These are phyloP conservation scores for Macrophomina phaseolina DNA, from an alignment of 2,329 filamentous ascomycete species.

Conservation along the genomic window DNA sequence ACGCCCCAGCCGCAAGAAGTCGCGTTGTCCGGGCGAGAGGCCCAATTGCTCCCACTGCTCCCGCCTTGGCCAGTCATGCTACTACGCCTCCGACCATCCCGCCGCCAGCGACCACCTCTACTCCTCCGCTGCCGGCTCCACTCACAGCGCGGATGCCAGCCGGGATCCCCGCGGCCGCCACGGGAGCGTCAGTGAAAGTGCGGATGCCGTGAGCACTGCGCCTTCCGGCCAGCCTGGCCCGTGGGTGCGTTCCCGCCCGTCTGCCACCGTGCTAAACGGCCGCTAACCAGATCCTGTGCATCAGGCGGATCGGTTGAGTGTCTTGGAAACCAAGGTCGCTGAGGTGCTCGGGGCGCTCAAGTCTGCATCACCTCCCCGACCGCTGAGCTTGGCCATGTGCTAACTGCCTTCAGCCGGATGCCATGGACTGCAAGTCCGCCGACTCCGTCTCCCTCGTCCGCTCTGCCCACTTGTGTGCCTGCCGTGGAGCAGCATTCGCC, in stretches of 20 bases:
- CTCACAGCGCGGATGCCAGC: not conserved
- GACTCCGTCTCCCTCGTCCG: not conserved
- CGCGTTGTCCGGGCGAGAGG: conserved; percentile 58
- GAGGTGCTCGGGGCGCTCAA: conserved; percentile 21
- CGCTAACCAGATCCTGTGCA: not conserved
- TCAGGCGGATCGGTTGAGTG: conserved; percentile 16
- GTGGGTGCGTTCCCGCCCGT: not conserved
- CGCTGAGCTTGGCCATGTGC: not conserved
- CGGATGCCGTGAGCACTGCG: not conserved
- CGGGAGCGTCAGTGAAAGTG: not conserved
- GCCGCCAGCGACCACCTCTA: conserved; percentile 7
- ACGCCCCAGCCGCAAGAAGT: conserved; percentile 55
- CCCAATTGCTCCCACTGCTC: conserved; percentile 57
- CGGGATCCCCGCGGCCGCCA: not conserved
- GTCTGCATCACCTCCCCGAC: not conserved
- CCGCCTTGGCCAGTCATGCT: conserved; percentile 54
- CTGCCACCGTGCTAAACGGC: no score
- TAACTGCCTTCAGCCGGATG: conserved; percentile 11
- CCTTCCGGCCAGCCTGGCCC: conserved; percentile 2
- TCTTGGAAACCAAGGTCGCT: conserved; percentile 19
- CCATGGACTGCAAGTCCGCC: conserved; percentile 18
- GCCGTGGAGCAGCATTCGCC: conserved; percentile 3
- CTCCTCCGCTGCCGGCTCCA: not conserved
- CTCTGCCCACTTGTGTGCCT: not conserved
- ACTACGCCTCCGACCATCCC: conserved; percentile 43